These are phyloP conservation scores for Vaccinium vitisidaea DNA, from an alignment of 148 eudicot species.

Conservation along the genomic window DNA sequence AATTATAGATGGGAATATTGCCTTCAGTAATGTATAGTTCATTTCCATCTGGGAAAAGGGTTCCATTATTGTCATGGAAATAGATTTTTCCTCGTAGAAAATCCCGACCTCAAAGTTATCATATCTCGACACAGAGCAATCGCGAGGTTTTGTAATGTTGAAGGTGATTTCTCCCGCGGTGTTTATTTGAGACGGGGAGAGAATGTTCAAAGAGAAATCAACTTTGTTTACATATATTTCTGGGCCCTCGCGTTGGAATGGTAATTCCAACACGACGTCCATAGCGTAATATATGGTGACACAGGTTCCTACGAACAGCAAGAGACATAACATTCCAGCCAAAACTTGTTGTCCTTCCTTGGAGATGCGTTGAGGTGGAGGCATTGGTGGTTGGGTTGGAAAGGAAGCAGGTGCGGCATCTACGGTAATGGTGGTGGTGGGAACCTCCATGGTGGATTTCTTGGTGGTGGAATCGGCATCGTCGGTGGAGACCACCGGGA, in stretches of 20 bases:
- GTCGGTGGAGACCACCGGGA: no score
- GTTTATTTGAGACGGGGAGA: background rate
- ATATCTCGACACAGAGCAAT: background rate
- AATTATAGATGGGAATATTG: background rate
- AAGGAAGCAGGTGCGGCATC: no score
- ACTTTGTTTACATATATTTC: background rate
- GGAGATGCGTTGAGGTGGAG: no score
- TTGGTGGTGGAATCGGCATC: no score
- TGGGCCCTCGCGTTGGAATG: background rate
- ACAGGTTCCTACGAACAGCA: no score
- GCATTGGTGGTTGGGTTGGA: no score
- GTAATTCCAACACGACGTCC: no score
- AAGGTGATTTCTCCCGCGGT: background rate
- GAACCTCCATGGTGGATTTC: no score
- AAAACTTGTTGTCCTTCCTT: no score
- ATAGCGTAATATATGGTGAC: no score
- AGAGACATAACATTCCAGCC: no score
- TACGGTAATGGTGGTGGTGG: no score
- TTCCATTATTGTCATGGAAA: background rate
- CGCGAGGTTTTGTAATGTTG: background rate
- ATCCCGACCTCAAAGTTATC: background rate
- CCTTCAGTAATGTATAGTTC: background rate
- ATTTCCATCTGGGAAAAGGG: background rate
- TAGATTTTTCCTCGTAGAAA: background rate
- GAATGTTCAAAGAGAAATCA: background rate